Conservation (phyloP, 768 basidiomycete genomes). For the Serendipita sp. region DNA sequence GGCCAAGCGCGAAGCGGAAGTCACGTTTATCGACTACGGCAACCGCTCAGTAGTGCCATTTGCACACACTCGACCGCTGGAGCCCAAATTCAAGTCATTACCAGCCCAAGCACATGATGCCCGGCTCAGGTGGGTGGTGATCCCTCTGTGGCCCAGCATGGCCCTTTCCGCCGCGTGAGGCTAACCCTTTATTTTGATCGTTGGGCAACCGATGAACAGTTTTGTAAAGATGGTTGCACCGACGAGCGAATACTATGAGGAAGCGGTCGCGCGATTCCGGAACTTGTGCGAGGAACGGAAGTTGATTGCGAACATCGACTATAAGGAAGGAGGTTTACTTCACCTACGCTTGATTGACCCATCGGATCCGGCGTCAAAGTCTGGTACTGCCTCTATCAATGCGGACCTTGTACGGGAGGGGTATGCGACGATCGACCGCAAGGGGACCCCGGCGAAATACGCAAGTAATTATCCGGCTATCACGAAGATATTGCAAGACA, state of each 20-base stretch:
- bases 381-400: conserved; percentile 73
- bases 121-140: conserved; percentile 49
- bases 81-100: conserved; percentile 74
- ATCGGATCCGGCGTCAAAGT: conserved; percentile 43
- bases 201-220: conserved; percentile 22
- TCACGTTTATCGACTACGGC: conserved; percentile 89
- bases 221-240: conserved; percentile 71
- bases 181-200: too few relatives aligned
- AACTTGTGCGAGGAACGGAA: conserved; percentile 80
- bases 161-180: not conserved
- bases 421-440: conserved; percentile 61
- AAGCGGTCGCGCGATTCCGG: conserved; percentile 77
- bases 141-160: conserved; percentile 1
- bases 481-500: conserved; percentile 43
- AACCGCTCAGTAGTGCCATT: conserved; percentile 83
- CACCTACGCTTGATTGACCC: conserved; percentile 93
- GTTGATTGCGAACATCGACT: conserved; percentile 89
- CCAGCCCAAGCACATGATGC: conserved; percentile 92
- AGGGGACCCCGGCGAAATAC: conserved; percentile 44
- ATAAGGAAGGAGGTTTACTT: conserved; percentile 55
- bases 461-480: conserved; percentile 51
- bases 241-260: conserved; percentile 73
- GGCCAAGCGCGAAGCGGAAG: conserved; percentile 82
- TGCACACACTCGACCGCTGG: conserved; percentile 72
- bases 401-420: conserved; percentile 82